Percentiles rank a stretch among this genome's conserved stretches.
Evolutionary conservation across 2,329 filamentous ascomycete species (phyloP).

Genomic region (Pseudogymnoascus pannorum): DNA sequence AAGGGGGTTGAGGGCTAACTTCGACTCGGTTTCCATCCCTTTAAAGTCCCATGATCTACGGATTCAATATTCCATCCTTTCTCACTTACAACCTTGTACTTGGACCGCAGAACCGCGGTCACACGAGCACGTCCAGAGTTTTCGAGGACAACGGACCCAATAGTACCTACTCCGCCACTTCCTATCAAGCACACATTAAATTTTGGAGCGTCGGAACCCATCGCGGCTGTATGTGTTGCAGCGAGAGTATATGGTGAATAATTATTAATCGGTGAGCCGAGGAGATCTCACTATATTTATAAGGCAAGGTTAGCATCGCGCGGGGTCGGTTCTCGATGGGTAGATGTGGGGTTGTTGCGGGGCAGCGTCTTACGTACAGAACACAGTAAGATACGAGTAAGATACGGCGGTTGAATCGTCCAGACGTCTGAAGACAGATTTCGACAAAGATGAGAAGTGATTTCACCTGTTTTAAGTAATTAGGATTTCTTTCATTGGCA

Average conservation of each 20-base stretch:
- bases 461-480: neutral
- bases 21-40: conserved; percentile 20
- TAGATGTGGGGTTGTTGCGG: neutral
- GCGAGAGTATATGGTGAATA: neutral
- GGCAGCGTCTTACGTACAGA: neutral
- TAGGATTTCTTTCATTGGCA: too few species aligned
- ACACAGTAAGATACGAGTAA: neutral
- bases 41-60: conserved; percentile 20
- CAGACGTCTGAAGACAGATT: neutral
- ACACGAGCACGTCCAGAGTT: conserved; percentile 18
- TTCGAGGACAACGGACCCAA: conserved; percentile 23
- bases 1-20: conserved; percentile 12
- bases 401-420: too few species aligned
- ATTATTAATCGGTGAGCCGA: neutral
- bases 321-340: conserved; percentile 5
- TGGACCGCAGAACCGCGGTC: conserved; percentile 22
- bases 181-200: conserved; percentile 21
- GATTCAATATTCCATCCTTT: conserved; percentile 23
- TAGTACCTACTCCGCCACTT: conserved; percentile 23
- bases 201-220: conserved; percentile 9
- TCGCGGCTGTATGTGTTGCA: neutral
- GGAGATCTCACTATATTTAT: conserved; percentile 8
- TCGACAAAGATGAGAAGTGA: neutral
- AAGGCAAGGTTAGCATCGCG: neutral
- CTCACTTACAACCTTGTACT: conserved; percentile 19